phyloP scores from a whole-genome alignment of 371 early-diverging fungal species.

The Lichtheimia hyalospora region DNA sequence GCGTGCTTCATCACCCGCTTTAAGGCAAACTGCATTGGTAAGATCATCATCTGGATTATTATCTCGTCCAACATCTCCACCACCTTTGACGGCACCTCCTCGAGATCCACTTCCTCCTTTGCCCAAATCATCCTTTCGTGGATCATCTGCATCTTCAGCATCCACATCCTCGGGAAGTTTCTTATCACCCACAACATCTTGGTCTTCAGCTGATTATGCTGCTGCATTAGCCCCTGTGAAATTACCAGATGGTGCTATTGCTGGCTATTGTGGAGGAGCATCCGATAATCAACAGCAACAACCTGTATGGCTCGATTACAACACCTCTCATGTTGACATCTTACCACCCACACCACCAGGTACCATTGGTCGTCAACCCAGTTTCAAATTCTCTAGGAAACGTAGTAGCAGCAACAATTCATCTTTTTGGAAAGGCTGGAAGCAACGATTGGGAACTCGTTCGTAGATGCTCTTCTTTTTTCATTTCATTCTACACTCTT shows the following conservation, averaged over 20 bases:
- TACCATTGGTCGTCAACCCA: slow-evolving; percentile 4
- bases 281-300: slow-evolving; percentile 1
- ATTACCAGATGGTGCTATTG: background rate
- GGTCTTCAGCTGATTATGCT: slow-evolving; percentile 23
- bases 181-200: slow-evolving; percentile 16
- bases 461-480: background rate
- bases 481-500: background rate
- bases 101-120: slow-evolving; percentile 26
- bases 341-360: slow-evolving; percentile 3
- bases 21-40: slow-evolving; percentile 5
- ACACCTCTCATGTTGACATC: background rate
- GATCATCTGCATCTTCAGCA: background rate
- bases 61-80: slow-evolving; percentile 6
- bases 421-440: slow-evolving; percentile 27
- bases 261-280: background rate
- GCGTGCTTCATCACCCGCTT: slow-evolving; percentile 7
- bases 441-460: slow-evolving; percentile 7
- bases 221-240: background rate
- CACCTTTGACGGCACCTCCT: slow-evolving; percentile 24
- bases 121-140: slow-evolving; percentile 3
- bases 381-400: slow-evolving; percentile 2
- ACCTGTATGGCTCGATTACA: background rate
- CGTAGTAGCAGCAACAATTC: slow-evolving; percentile 4
- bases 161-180: slow-evolving; percentile 7
- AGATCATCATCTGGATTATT: slow-evolving; percentile 8